phyloP scores from a whole-genome alignment of 139 green algal genomes.

The Chlorella sp. region DNA sequence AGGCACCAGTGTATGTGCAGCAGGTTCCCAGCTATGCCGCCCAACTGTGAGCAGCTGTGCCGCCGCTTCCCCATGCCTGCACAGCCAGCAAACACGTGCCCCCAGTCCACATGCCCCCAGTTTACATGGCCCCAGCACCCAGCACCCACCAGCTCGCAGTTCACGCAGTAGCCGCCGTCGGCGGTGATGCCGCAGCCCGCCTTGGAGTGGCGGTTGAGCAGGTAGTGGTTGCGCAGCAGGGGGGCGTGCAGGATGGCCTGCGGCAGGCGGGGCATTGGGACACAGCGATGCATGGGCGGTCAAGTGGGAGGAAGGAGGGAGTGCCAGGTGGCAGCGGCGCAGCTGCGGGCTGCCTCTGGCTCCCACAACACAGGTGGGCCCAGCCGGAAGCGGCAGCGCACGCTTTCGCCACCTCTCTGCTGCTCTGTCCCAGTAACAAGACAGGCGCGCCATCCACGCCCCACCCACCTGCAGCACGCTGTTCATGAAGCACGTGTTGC shows the following conservation, averaged over 20 bases:
- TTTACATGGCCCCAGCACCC: too few relatives aligned
- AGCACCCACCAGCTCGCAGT: slow-evolving; percentile 51
- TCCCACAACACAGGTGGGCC: too few relatives aligned
- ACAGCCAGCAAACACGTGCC: not conserved
- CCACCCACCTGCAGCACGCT: slow-evolving; percentile 83
- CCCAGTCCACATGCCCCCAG: too few relatives aligned
- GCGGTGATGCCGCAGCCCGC: slow-evolving; percentile 44
- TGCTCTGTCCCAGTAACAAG: too few relatives aligned
- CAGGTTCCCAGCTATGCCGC: not conserved
- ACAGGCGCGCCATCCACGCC: not conserved
- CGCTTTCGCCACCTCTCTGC: too few relatives aligned
- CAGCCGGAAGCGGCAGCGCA: too few relatives aligned
- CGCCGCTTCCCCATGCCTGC: too few relatives aligned
- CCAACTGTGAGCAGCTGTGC: not conserved
- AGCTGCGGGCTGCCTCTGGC: too few relatives aligned
- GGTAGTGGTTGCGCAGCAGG: slow-evolving; percentile 77
- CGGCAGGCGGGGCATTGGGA: too few relatives aligned
- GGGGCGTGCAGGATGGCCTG: slow-evolving; percentile 88
- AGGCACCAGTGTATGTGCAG: too few relatives aligned
- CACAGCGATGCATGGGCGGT: too few relatives aligned
- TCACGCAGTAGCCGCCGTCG: slow-evolving; percentile 46
- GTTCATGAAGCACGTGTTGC: slow-evolving; percentile 99
- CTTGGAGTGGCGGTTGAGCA: slow-evolving; percentile 72
- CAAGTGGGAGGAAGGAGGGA: not conserved
- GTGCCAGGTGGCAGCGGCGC: not conserved